These are phyloP conservation scores for Coprinellus aureogranulatus DNA, from an alignment of 768 basidiomycete species.

Conservation along the genomic window DNA sequence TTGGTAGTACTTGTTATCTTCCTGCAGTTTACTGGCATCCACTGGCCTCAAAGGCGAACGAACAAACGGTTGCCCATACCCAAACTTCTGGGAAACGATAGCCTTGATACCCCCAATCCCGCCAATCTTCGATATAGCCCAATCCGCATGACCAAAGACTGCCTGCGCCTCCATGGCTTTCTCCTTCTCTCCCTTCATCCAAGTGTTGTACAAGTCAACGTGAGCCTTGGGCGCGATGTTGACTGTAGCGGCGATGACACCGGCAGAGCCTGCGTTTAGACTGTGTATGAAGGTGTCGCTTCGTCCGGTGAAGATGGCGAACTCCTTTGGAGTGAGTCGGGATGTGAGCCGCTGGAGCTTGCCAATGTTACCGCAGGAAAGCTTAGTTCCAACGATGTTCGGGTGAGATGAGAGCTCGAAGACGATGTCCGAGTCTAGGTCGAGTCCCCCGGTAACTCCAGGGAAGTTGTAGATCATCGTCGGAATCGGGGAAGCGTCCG, in stretches of 20 bases:
- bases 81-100: constrained; percentile 59
- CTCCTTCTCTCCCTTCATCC: constrained; percentile 48
- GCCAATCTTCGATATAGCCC: constrained; percentile 59
- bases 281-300: constrained; percentile 67
- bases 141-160: constrained; percentile 63
- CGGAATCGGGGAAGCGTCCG: constrained; percentile 65
- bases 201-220: constrained; percentile 45
- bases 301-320: constrained; percentile 74
- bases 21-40: constrained; percentile 32
- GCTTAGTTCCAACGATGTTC: constrained; percentile 82
- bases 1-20: constrained; percentile 23
- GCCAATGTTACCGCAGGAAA: constrained; percentile 83
- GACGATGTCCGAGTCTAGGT: constrained; percentile 80
- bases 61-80: constrained; percentile 53
- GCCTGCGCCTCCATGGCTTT: constrained; percentile 64
- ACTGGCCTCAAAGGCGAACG: constrained; percentile 48
- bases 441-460: constrained; percentile 73
- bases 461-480: constrained; percentile 88
- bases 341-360: constrained; percentile 77
- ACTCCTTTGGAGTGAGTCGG: constrained; percentile 48
- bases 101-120: constrained; percentile 70
- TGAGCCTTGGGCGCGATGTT: constrained; percentile 64
- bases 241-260: constrained; percentile 62
- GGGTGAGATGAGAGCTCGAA: constrained; percentile 68
- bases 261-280: constrained; percentile 60